Base-by-base conservation (phyloP, 345 rosid species). In the Gossypium mustelinum region DNA sequence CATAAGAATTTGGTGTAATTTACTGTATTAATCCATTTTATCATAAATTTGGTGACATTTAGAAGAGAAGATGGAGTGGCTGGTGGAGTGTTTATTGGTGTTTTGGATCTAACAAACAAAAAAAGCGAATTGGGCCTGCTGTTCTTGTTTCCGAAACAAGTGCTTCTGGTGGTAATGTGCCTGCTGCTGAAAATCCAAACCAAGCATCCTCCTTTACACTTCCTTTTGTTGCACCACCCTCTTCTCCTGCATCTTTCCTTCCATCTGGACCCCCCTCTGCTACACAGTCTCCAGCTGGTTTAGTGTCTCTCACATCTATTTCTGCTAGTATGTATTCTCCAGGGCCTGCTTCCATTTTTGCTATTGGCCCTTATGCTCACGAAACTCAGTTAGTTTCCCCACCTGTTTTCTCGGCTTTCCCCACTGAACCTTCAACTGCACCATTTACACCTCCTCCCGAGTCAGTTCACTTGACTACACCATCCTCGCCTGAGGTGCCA, bases 401-500 rank as follows among this genome's bases (percentile, higher is more conserved):
- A 44, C 99, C 99, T 9, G 93, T 88, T 55, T 90, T 91, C 86
- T 95, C 99, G 16, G 75, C 97, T 79, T 89, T 93, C 81, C 90
- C 90, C 25, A 93, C 99, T 2, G 98, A 95, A 85, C 99, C 99
- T 18, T 95, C 99, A 60, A 93, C 98, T 59, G 97, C 99, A 67
- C 98, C 99, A 2, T 77, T 91, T 71, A 95, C 98, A 43, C 99
- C 99, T 10, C 99, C 98, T 50, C 90, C 85, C 0, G 99, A 95
- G 68, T 93, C 93, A 25, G 79, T 93, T 80, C 92, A 91, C 82
- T 78, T 90, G 81, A 89, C 94, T 64, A 92, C 92, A 9, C 99
- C 98, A 47, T 93, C 99, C 74, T 95, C 99, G 0, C 99, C 99
- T 0, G 98, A 93, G 86, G 97, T 93, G n/a, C 99, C 99, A 41